Evolutionary conservation across 2,329 filamentous ascomycete species (phyloP), one percentile per base, ranked within the genome.

Genomic region (Pyricularia sp.): DNA sequence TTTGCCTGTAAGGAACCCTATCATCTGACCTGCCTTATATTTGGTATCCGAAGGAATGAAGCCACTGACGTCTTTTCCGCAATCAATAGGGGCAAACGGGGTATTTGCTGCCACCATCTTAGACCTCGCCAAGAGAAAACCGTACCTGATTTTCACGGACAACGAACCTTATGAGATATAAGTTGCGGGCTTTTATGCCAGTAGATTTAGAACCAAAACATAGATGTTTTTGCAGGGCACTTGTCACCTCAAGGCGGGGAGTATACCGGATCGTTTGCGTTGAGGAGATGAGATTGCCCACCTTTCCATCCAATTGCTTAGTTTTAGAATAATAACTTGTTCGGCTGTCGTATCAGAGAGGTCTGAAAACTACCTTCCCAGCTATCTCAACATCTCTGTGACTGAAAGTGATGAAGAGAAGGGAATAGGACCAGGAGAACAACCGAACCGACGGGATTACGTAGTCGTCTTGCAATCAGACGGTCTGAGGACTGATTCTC

Each of bases 81-180:
- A 36, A 65, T n/a, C 64, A 65, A 55, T 69, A 81, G 80, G 94
- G 95, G 95, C 95, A 12, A 99, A 99, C 74, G 95, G 93, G 0
- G 93, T 99, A 12, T 98, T 97, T 79, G 93, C 94, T 17, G 90
- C 93, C 78, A 97, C 94, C 0, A 92, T 99, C 64, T 81, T 99
- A 67, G 93, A 97, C 81, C 77, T 99, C 68, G 95, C 94, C 1
- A 90, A 90, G 79, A 83, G 94, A 77, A 97, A 97, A 79, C 95
- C 95, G 3, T 87, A 97, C 78, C 78, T 98, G 73, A 85, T 98
- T 58, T 97, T 97, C 77, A 90, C 88, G 17, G 79, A 86, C 65
- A 88, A 86, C 0, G 84, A 84, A 71, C 81, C 88, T 33, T 92
- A 92, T 76, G 80, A 82, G 70, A 79, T 84, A 58, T 84, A 69